Conservation (phyloP, 192 early-diverging fungal species). For the Podila verticillata region DNA sequence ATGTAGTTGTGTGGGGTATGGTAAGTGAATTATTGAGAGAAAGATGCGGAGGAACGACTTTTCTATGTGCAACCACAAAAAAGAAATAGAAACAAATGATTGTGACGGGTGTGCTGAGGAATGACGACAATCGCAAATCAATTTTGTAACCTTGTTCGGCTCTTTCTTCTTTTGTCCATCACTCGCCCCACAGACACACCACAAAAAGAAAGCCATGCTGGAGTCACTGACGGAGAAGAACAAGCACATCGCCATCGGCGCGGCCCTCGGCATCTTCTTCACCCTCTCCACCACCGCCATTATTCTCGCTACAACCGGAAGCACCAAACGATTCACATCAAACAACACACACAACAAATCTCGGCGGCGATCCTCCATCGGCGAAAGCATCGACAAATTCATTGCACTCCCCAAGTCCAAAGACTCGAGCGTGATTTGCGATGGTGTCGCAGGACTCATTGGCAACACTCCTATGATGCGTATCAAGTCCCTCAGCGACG, state of each 20-base stretch:
- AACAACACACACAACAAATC: neutral
- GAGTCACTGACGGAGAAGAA: conserved; percentile 44
- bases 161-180: neutral
- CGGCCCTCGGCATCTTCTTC: conserved; percentile 45
- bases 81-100: too few species aligned
- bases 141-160: too few species aligned
- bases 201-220: conserved; percentile 18
- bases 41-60: neutral
- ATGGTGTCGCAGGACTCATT: conserved; percentile 85
- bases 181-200: too few species aligned
- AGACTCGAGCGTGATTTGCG: conserved; percentile 16
- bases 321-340: neutral
- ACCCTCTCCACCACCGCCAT: conserved; percentile 51
- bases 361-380: conserved; percentile 32
- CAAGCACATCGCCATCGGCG: conserved; percentile 50
- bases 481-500: conserved; percentile 86
- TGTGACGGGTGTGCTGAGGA: too few species aligned
- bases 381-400: conserved; percentile 16
- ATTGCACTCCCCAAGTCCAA: conserved; percentile 23
- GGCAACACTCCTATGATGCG: conserved; percentile 93
- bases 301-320: conserved; percentile 16
- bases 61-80: neutral
- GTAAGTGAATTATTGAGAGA: neutral
- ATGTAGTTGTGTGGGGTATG: neutral
- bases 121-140: too few species aligned